These are phyloP conservation scores for Solanum gracilifrons DNA, from an alignment of 257 asterid genomes.

Conservation along the genomic window DNA sequence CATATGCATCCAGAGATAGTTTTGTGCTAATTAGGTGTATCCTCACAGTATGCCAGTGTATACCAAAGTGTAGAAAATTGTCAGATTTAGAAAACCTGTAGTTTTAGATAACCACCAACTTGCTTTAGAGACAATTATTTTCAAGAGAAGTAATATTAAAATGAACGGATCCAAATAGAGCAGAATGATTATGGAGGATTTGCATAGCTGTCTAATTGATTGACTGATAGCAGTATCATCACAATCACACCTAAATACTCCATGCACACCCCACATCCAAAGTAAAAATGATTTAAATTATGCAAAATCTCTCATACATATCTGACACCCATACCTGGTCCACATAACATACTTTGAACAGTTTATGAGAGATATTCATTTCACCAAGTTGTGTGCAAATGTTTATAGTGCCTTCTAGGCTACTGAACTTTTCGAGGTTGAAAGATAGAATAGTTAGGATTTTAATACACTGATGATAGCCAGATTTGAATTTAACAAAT, in stretches of 20 bases:
- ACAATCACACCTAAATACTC: not conserved
- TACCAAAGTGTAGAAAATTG: not conserved
- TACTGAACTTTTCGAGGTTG: not conserved
- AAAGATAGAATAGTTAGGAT: not conserved
- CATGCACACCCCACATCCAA: not conserved
- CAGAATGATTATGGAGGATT: not conserved
- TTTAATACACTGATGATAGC: not conserved
- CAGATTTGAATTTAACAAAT: not conserved
- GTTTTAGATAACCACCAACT: not conserved
- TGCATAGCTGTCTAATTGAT: not conserved
- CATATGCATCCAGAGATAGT: not conserved
- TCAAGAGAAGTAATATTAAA: not conserved
- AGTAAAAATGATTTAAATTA: not conserved
- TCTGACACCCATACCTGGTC: not conserved
- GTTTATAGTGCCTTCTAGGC: not conserved
- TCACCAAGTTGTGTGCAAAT: not conserved
- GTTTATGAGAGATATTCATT: not conserved
- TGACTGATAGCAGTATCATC: not conserved
- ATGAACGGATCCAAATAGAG: not conserved
- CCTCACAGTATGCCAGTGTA: not conserved
- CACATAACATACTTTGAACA: not conserved
- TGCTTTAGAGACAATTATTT: not conserved
- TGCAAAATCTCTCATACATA: not conserved
- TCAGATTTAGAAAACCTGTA: not conserved
- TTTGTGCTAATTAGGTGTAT: not conserved